Evolutionary conservation across 192 early-diverging fungal genomes (phyloP).

Genomic region (Backusella morwellensis): DNA sequence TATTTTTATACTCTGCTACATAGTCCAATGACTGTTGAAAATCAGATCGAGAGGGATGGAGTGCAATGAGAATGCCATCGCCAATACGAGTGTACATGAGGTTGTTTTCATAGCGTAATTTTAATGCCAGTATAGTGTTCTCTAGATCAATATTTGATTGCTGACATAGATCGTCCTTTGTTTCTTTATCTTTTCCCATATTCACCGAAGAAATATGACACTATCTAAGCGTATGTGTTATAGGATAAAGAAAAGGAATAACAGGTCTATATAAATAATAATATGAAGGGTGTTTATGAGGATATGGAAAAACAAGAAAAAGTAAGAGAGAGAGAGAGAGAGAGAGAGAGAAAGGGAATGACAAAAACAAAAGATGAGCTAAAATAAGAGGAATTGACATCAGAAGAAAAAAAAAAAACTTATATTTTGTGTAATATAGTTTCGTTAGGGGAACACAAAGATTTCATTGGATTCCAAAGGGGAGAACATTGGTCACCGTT

Average conservation of each 20-base stretch:
- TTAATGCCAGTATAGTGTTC: not conserved
- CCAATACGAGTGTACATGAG: conserved; percentile 14
- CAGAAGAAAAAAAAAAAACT: not conserved
- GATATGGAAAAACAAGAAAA: not conserved
- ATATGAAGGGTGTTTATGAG: not conserved
- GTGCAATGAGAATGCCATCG: conserved; percentile 2
- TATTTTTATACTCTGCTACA: conserved; percentile 65
- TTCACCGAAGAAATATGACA: not conserved
- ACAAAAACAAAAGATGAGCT: not conserved
- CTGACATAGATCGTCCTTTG: not conserved
- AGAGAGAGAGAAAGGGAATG: not conserved
- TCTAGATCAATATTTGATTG: not conserved
- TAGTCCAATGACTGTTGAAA: conserved; percentile 59
- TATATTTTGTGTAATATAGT: not conserved
- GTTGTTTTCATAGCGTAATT: conserved; percentile 14
- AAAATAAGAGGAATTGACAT: not conserved
- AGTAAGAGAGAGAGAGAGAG: not conserved
- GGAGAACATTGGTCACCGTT: not conserved
- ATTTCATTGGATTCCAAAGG: not conserved
- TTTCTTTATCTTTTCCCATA: not conserved
- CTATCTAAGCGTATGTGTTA: not conserved
- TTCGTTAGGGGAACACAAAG: not conserved
- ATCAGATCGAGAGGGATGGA: not conserved
- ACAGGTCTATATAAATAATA: not conserved
- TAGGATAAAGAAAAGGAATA: not conserved